Percentiles rank a stretch among this genome's conserved stretches.
Conservation (phyloP, 441 rosid genomes). For the Monsonia emarginata region DNA sequence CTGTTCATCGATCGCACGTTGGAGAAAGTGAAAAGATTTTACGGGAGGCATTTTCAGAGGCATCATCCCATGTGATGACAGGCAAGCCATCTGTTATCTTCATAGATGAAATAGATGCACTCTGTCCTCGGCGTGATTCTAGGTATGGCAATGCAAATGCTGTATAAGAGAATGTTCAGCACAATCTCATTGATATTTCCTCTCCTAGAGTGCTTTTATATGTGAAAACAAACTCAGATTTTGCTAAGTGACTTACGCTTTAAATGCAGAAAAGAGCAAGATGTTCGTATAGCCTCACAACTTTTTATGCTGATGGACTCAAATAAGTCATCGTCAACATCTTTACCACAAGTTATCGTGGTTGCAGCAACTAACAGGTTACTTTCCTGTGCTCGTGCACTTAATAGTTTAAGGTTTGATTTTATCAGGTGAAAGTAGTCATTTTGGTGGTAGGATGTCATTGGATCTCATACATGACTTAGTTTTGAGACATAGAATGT, state of each 20-base stretch:
- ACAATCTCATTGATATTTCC: background rate
- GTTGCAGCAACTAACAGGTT: constrained; percentile 94
- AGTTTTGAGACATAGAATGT: background rate
- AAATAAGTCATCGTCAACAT: constrained; percentile 36
- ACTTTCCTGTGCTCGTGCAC: constrained; percentile 9
- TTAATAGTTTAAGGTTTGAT: background rate
- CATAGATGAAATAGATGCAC: constrained; percentile 85
- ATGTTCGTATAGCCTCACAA: constrained; percentile 71
- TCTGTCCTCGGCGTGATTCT: constrained; percentile 71
- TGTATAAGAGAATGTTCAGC: background rate
- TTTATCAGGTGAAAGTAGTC: background rate
- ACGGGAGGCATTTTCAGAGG: constrained; percentile 70
- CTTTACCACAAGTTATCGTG: constrained; percentile 49
- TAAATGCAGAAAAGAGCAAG: constrained; percentile 66
- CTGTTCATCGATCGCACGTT: constrained; percentile 71
- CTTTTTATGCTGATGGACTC: constrained; percentile 71
- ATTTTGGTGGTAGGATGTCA: background rate
- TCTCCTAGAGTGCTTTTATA: background rate
- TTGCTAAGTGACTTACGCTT: constrained; percentile 13
- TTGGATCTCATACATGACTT: background rate
- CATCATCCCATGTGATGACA: constrained; percentile 46
- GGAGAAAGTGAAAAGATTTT: constrained; percentile 82
- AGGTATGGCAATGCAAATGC: constrained; percentile 29
- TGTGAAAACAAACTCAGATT: background rate
- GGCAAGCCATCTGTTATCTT: constrained; percentile 76